A percentile compares a stretch with the other conserved stretches of the same genome.
Evolutionary conservation across 441 rosid species (phyloP).

Genomic region (Lepidium campestre): DNA sequence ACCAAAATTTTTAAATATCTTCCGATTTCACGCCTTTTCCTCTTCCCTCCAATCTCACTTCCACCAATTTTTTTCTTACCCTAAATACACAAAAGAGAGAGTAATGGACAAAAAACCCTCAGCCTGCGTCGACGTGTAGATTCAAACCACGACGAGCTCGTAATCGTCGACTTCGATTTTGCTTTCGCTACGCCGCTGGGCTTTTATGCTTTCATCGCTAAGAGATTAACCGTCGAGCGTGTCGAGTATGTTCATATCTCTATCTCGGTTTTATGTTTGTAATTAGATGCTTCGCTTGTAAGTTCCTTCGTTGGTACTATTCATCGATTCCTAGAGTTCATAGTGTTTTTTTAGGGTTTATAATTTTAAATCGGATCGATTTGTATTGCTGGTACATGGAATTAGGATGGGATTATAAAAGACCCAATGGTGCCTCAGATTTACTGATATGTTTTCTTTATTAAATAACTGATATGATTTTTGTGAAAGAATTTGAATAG

Average conservation of each 20-base stretch:
- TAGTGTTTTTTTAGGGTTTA: neutral
- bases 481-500: neutral
- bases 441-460: neutral
- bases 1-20: no score
- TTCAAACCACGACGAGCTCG: constrained; percentile 8
- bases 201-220: neutral
- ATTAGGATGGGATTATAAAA: neutral
- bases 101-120: neutral
- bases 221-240: constrained; percentile 9
- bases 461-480: no score
- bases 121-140: constrained; percentile 8
- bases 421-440: neutral
- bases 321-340: constrained; percentile 4
- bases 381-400: neutral
- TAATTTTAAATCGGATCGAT: neutral
- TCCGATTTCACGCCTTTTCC: no score
- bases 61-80: neutral
- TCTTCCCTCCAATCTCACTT: no score
- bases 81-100: neutral
- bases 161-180: neutral
- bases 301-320: neutral
- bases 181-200: constrained; percentile 7
- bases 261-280: neutral
- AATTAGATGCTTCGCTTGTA: neutral
- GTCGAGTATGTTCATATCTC: constrained; percentile 7